Conservation (phyloP, 106 monocot species). For the Platanthera guangdongensis region DNA sequence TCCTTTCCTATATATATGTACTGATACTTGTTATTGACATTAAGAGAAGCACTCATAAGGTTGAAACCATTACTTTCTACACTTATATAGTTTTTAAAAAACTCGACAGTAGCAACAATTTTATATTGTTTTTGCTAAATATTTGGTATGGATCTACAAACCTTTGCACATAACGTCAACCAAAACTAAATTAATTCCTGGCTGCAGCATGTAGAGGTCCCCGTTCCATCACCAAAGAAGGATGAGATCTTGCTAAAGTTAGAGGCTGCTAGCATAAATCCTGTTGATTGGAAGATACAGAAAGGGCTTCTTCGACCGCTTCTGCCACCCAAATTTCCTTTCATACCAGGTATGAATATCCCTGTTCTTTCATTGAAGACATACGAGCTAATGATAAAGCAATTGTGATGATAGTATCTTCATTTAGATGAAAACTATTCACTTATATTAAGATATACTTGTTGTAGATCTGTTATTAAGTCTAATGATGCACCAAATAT, state of each 20-base stretch:
- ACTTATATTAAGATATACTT: neutral
- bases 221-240: slow-evolving; percentile 21
- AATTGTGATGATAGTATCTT: neutral
- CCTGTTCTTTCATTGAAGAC: too few relatives aligned
- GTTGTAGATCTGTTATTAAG: neutral
- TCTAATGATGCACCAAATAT: neutral
- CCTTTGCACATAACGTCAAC: neutral
- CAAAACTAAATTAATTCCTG: neutral
- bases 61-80: too few relatives aligned
- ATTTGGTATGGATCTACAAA: neutral
- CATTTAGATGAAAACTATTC: slow-evolving; percentile 1
- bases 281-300: slow-evolving; percentile 24
- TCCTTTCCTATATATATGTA: too few relatives aligned
- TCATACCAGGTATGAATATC: slow-evolving; percentile 14
- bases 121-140: neutral
- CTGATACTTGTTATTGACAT: too few relatives aligned
- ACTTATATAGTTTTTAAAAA: neutral
- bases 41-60: too few relatives aligned
- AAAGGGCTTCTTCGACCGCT: slow-evolving; percentile 19
- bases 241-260: slow-evolving; percentile 23
- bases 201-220: slow-evolving; percentile 22
- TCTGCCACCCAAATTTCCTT: slow-evolving; percentile 24
- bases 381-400: too few relatives aligned
- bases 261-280: slow-evolving; percentile 27
- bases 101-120: neutral